These are phyloP conservation scores for Psilocybe mexicana DNA, from an alignment of 1,284 basidiomycete genomes.

Conservation along the genomic window DNA sequence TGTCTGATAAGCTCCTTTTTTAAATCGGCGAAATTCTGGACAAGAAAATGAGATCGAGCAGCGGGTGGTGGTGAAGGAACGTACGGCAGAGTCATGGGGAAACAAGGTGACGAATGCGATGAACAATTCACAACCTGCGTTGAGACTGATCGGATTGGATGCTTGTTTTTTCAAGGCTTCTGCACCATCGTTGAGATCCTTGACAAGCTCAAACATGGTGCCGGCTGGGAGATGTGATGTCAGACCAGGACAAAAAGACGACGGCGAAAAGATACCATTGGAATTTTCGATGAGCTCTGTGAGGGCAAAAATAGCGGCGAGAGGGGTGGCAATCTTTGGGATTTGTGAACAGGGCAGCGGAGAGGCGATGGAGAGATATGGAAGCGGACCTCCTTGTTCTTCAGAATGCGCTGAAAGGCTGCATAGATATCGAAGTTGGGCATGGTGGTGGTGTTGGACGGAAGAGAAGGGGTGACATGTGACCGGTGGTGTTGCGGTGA, in stretches of 20 bases:
- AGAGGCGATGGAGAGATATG: constrained; percentile 8
- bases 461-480: constrained; percentile 18
- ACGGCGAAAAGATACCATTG: constrained; percentile 47
- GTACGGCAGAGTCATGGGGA: constrained; percentile 79
- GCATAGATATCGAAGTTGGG: constrained; percentile 53
- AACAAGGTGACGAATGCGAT: constrained; percentile 85
- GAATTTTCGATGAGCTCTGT: constrained; percentile 77
- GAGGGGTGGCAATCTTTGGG: constrained; percentile 75
- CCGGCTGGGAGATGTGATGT: constrained; percentile 50
- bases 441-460: constrained; percentile 8
- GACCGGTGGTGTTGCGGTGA: constrained; percentile 2
- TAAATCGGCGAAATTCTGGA: constrained; percentile 76
- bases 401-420: constrained; percentile 56
- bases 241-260: constrained; percentile 14
- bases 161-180: constrained; percentile 62
- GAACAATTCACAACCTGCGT: constrained; percentile 90
- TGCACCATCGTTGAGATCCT: constrained; percentile 78
- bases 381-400: constrained; percentile 54
- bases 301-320: constrained; percentile 84
- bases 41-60: constrained; percentile 14
- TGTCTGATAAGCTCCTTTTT: constrained; percentile 81
- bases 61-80: constrained; percentile 27
- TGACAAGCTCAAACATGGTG: constrained; percentile 89
- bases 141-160: constrained; percentile 82
- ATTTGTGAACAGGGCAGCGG: constrained; percentile 3